Conservation (phyloP, 164 flowering plant species). For the Santalum album region DNA sequence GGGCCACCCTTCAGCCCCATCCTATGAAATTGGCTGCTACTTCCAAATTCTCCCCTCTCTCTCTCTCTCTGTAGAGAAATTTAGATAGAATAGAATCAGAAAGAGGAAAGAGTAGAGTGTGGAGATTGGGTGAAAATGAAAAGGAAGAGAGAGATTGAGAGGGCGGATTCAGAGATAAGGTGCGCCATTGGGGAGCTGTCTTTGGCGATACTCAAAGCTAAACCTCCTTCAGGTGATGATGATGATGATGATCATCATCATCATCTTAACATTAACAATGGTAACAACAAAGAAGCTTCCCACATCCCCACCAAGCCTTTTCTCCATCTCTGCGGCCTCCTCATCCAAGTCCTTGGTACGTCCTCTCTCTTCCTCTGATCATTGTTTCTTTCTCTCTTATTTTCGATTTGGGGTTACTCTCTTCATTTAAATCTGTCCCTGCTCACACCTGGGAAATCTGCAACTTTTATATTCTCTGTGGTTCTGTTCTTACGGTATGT, state of each 20-base stretch:
- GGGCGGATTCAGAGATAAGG: constrained; percentile 32
- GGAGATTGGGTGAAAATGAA: constrained; percentile 24
- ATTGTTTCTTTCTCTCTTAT: too few species aligned
- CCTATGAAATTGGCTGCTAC: too few species aligned
- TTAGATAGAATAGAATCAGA: too few species aligned
- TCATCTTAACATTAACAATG: too few species aligned
- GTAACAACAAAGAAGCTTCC: constrained; percentile 11
- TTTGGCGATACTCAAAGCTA: constrained; percentile 16
- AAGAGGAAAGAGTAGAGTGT: neutral
- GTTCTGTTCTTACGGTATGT: constrained; percentile 15
- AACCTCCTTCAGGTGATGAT: constrained; percentile 12
- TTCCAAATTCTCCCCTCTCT: too few species aligned
- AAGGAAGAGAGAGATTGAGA: constrained; percentile 43
- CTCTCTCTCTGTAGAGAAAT: too few species aligned
- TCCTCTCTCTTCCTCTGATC: neutral
- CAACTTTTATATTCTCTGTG: neutral
- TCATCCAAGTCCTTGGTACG: constrained; percentile 72
- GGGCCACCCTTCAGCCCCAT: too few species aligned
- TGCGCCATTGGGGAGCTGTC: constrained; percentile 62
- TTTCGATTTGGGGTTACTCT: too few species aligned
- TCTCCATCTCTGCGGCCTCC: constrained; percentile 45
- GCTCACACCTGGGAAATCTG: too few species aligned
- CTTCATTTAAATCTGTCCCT: too few species aligned
- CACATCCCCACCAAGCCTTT: constrained; percentile 51
- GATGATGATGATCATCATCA: neutral